phyloP scores from a whole-genome alignment of 1,139 yeast genomes.

The Candida labiduridarum region DNA sequence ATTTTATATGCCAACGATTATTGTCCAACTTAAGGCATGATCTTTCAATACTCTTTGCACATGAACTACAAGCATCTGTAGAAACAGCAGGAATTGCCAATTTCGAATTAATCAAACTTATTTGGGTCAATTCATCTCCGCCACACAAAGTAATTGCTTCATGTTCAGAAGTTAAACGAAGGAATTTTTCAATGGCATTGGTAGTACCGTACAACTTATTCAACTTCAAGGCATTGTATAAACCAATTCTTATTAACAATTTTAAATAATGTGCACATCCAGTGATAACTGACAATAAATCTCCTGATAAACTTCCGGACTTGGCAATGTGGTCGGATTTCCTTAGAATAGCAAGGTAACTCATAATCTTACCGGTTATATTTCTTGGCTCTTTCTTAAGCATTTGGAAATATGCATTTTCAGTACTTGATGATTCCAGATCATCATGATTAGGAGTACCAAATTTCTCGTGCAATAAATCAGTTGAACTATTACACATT shows the following conservation, averaged over 20 bases:
- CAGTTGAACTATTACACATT: slow-evolving; percentile 14
- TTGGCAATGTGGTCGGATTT: slow-evolving; percentile 50
- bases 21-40: slow-evolving; percentile 65
- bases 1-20: slow-evolving; percentile 78
- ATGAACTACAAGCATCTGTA: slow-evolving; percentile 74
- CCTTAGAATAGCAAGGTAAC: slow-evolving; percentile 70
- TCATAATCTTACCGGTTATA: slow-evolving; percentile 77
- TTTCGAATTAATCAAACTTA: slow-evolving; percentile 33
- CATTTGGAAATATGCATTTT: slow-evolving; percentile 29
- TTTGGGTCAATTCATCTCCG: slow-evolving; percentile 13
- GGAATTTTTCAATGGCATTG: slow-evolving; percentile 63
- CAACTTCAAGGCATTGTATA: slow-evolving; percentile 70
- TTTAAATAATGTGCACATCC: slow-evolving; percentile 93
- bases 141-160: slow-evolving; percentile 13
- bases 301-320: slow-evolving; percentile 62
- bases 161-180: slow-evolving; percentile 35
- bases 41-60: slow-evolving; percentile 81
- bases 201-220: slow-evolving; percentile 63
- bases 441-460: slow-evolving; percentile 12
- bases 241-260: slow-evolving; percentile 77
- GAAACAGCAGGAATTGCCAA: slow-evolving; percentile 58
- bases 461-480: slow-evolving; percentile 9
- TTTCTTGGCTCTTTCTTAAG: slow-evolving; percentile 83
- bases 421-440: slow-evolving; percentile 18
- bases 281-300: slow-evolving; percentile 77